Percentiles rank a stretch among this genome's conserved stretches.
Conservation (phyloP, 176 grass and related monocot genomes). For the Elaeis guineensis region DNA sequence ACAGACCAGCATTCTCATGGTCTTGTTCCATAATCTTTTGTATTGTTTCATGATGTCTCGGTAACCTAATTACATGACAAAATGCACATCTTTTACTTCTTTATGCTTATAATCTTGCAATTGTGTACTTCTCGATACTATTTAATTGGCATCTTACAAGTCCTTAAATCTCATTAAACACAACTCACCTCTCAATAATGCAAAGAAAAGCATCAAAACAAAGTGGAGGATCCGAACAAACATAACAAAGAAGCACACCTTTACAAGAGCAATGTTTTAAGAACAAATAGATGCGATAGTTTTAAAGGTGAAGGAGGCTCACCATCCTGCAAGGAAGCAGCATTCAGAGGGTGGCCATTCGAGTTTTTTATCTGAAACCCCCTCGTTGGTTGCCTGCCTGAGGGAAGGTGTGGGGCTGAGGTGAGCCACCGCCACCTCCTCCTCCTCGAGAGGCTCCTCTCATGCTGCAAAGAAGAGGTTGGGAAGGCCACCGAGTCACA, state of each 20-base stretch:
- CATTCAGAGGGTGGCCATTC: constrained; percentile 57
- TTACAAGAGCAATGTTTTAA: neutral
- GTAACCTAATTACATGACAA: too few relatives aligned
- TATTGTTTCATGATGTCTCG: too few relatives aligned
- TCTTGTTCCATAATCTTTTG: too few relatives aligned
- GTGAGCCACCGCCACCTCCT: neutral
- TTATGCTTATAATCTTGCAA: too few relatives aligned
- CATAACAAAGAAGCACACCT: neutral
- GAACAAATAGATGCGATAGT: neutral
- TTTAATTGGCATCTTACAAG: too few relatives aligned
- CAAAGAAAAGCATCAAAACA: too few relatives aligned
- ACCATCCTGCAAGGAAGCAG: constrained; percentile 48
- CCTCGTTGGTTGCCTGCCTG: neutral
- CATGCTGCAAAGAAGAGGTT: neutral
- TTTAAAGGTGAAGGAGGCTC: neutral
- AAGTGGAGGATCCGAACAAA: too few relatives aligned
- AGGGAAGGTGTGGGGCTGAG: neutral
- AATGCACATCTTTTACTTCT: too few relatives aligned
- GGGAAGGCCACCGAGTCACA: neutral
- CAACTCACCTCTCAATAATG: too few relatives aligned
- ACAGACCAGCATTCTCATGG: too few relatives aligned
- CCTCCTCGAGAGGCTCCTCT: neutral
- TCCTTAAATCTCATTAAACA: too few relatives aligned
- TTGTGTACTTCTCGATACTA: too few relatives aligned
- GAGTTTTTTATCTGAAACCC: constrained; percentile 33